Base-by-base conservation (phyloP, 2,329 filamentous ascomycete genomes). In the Cytospora mali region DNA sequence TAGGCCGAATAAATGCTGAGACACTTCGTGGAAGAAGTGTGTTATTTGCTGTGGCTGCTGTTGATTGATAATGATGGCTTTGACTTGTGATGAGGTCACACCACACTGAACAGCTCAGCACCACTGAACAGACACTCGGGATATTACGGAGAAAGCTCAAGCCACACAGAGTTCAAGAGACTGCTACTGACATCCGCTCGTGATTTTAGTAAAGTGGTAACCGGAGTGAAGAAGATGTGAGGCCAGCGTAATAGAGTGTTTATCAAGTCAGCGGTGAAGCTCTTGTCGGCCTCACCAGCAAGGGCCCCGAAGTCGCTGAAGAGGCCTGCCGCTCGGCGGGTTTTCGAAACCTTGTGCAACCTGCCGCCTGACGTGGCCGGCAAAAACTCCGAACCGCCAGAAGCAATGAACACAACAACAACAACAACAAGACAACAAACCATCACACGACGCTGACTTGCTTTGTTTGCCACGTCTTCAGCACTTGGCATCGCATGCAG, bases 101-200 rank as follows among this genome's bases (percentile, higher is more conserved):
- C 49, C 46, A 39, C 16, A n/a, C 35, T 18, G 35, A 23, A 28
- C 49, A 42, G 33, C 31, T 28, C 49, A 27, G 57, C 48, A 48
- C 46, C 49, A 52, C 11, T n/a, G n/a, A n/a, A 39, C 57, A 49
- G 57, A 59, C 57, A 46, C 33, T 25, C 49, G 57, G 57, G 27
- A 53, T 46, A 35, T 59, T 46, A 53, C 57, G 57, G 57, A 53
- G 27, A 33, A 59, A 33, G 57, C 27, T 53, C 52, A 39, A 35
- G 49, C 35, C 49, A 28, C 49, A 27, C 35, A n/a, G n/a, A 53
- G 21, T 21, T 16, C 49, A 28, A 49, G 25, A 25, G 29, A 48
- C n/a, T 14, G 50, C 46, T 50, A 46, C 33, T 46, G 2, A 25
- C 1, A n/a, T 18, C 35, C 16, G 16, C 35, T 39, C 4, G 16